Conservation (phyloP, 495 filamentous ascomycete genomes). For the Tetracladium setigerum region DNA sequence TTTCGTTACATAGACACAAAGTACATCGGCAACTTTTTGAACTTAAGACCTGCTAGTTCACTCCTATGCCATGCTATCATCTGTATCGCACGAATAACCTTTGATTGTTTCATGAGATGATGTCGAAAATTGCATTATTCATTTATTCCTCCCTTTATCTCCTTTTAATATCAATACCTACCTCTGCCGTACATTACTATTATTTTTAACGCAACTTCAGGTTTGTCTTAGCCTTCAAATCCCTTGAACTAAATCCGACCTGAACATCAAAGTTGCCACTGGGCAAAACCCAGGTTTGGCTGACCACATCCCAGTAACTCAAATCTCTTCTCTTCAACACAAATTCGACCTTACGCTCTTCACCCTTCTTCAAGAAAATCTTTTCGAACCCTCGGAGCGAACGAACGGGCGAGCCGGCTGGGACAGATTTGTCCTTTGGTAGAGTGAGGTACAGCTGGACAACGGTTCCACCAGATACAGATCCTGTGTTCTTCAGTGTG, state of each 20-base stretch:
- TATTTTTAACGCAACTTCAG: not conserved
- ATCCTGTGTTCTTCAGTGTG: conserved; percentile 63
- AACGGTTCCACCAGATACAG: conserved; percentile 56
- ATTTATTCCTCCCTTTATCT: too few relatives aligned
- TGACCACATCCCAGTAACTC: conserved; percentile 65
- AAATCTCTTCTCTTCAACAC: conserved; percentile 65
- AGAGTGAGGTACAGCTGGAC: conserved; percentile 71
- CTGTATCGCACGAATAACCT: too few relatives aligned
- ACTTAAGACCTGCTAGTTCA: too few relatives aligned
- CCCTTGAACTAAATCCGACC: conserved; percentile 38
- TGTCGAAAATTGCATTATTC: too few relatives aligned
- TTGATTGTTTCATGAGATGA: too few relatives aligned
- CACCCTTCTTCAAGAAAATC: conserved; percentile 46
- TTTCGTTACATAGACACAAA: too few relatives aligned
- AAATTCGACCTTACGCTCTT: conserved; percentile 51
- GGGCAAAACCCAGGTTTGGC: conserved; percentile 74
- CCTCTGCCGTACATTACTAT: not conserved
- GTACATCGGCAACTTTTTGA: too few relatives aligned
- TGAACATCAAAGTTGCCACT: conserved; percentile 29
- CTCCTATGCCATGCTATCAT: too few relatives aligned
- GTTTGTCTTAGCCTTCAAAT: conserved; percentile 38
- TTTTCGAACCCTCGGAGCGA: conserved; percentile 79
- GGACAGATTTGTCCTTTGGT: conserved; percentile 45
- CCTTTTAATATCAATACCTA: not conserved
- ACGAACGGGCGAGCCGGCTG: conserved; percentile 47